Conservation (phyloP, 1,284 basidiomycete species). For the Termitomyces sp. region DNA sequence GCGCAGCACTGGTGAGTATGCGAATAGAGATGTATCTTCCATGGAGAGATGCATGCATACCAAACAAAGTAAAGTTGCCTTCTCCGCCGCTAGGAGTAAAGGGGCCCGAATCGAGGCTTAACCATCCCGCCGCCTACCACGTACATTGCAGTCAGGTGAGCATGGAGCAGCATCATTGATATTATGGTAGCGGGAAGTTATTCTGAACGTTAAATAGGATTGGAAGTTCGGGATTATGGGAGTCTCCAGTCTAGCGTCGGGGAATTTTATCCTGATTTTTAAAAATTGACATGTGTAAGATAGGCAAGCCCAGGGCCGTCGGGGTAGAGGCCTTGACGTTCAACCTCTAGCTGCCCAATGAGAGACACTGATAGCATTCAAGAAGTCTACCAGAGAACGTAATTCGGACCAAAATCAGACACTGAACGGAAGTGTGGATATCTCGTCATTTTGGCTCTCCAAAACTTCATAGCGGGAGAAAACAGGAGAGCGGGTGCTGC, state of each 20-base stretch:
- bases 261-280: not conserved
- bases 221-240: not conserved
- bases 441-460: slow-evolving; percentile 1
- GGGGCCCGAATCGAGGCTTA: not conserved
- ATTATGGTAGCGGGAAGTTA: not conserved
- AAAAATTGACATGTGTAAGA: not conserved
- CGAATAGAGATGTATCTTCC: not conserved
- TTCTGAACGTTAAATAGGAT: not conserved
- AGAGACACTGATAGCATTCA: not conserved
- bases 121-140: not conserved
- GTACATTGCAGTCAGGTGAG: not conserved
- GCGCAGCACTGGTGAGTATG: not conserved
- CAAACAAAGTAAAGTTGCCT: not conserved
- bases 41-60: not conserved
- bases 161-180: not conserved
- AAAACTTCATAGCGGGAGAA: slow-evolving; percentile 1
- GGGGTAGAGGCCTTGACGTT: not conserved
- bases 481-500: slow-evolving; percentile 1
- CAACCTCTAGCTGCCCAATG: not conserved
- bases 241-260: not conserved
- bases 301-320: not conserved
- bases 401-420: slow-evolving; percentile 3
- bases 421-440: not conserved
- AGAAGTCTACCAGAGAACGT: slow-evolving; percentile 2
- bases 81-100: slow-evolving; percentile 1